These are phyloP conservation scores for Nannochloropsis gaditana DNA, from an alignment of 108 stramenopile species.

Conservation along the genomic window DNA sequence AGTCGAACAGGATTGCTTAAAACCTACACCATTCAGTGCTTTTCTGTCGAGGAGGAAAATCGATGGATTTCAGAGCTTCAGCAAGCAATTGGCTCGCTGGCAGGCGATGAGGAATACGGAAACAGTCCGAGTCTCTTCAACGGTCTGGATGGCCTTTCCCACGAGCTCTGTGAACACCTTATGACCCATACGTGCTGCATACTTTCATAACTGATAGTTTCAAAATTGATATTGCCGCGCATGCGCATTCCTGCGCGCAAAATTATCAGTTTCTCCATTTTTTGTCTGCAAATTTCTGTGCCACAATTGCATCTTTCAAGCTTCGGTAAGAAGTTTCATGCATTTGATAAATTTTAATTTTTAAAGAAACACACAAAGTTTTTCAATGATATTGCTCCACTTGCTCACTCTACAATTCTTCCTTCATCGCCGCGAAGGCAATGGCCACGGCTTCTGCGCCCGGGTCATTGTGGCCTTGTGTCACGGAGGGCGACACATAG, in stretches of 20 bases:
- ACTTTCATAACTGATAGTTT: background rate
- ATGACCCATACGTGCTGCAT: background rate
- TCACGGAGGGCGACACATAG: constrained; percentile 60
- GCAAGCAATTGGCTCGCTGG: background rate
- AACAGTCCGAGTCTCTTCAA: background rate
- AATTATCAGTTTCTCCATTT: too few relatives aligned
- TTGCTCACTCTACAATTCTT: background rate
- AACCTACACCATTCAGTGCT: background rate
- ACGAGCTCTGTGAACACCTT: background rate
- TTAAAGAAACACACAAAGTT: too few relatives aligned
- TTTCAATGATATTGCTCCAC: too few relatives aligned
- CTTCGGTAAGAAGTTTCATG: too few relatives aligned
- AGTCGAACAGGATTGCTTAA: constrained; percentile 9
- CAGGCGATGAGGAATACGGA: background rate
- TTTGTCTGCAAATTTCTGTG: too few relatives aligned
- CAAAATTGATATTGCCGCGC: too few relatives aligned
- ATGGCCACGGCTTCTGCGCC: constrained; percentile 86
- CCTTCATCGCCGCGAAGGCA: constrained; percentile 65
- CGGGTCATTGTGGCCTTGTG: constrained; percentile 82
- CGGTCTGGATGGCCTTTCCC: background rate
- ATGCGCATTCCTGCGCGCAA: too few relatives aligned
- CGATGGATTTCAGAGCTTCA: background rate
- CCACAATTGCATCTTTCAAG: too few relatives aligned
- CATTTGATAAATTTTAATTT: too few relatives aligned
- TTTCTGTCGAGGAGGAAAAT: constrained; percentile 8